Conservation (phyloP, 1,284 basidiomycete genomes). For the Sphaerobolus stellatus region DNA sequence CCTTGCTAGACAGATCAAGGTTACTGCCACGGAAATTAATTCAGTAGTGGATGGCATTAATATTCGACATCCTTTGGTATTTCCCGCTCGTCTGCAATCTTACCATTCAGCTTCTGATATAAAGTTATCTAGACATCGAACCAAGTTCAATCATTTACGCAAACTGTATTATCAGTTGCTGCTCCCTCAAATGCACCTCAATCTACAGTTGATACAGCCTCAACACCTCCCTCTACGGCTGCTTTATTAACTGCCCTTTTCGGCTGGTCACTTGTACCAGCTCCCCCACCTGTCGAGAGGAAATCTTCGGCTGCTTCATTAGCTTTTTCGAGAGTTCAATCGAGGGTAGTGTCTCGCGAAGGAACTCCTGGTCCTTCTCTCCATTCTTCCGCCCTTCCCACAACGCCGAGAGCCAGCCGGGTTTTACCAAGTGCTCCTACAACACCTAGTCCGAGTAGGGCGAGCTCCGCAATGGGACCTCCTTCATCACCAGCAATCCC, state of each 20-base stretch:
- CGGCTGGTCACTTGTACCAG: slow-evolving; percentile 61
- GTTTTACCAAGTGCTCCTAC: slow-evolving; percentile 12
- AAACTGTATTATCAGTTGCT: slow-evolving; percentile 29
- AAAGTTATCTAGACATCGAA: slow-evolving; percentile 27
- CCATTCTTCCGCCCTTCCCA: slow-evolving; percentile 29
- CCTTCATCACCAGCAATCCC: slow-evolving; percentile 15
- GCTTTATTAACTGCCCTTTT: slow-evolving; percentile 65
- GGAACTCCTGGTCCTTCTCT: slow-evolving; percentile 26
- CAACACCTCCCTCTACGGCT: slow-evolving; percentile 42
- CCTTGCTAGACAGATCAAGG: slow-evolving; percentile 60
- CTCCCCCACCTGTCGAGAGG: slow-evolving; percentile 29
- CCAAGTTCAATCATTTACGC: slow-evolving; percentile 33
- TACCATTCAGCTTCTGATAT: not conserved
- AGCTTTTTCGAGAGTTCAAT: slow-evolving; percentile 27
- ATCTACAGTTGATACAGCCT: not conserved
- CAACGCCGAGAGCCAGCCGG: slow-evolving; percentile 32
- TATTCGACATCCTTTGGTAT: slow-evolving; percentile 70
- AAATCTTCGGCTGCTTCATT: slow-evolving; percentile 24
- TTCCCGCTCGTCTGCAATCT: slow-evolving; percentile 1
- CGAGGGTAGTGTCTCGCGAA: slow-evolving; percentile 4
- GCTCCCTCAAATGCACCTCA: not conserved
- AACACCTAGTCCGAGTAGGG: not conserved
- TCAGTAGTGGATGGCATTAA: slow-evolving; percentile 50
- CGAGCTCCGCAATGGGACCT: slow-evolving; percentile 16
- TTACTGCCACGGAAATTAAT: slow-evolving; percentile 53